Conservation (phyloP, 257 asterid genomes). For the Scutellaria galericulata region DNA sequence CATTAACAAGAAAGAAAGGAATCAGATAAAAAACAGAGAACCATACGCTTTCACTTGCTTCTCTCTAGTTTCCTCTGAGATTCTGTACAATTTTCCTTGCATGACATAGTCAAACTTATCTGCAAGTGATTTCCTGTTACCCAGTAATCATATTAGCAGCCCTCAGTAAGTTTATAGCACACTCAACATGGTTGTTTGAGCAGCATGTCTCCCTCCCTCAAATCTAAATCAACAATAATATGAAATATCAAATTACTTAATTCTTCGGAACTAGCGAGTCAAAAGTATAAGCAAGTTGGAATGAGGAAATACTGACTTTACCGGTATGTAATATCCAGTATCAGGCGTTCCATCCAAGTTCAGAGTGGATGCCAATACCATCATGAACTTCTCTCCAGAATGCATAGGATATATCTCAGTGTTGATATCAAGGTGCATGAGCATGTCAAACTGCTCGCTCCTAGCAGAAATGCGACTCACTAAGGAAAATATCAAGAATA, state of each 20-base stretch:
- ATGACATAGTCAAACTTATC: conserved; percentile 90
- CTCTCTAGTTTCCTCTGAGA: conserved; percentile 68
- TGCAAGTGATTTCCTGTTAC: conserved; percentile 74
- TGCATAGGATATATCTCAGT: conserved; percentile 77
- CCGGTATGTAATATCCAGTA: conserved; percentile 80
- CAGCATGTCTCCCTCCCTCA: not conserved
- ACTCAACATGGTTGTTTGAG: not conserved
- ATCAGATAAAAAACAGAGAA: too few species aligned
- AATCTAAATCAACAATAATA: not conserved
- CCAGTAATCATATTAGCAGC: conserved; percentile 13
- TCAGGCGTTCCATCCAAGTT: conserved; percentile 97
- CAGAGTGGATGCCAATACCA: conserved; percentile 91
- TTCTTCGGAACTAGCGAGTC: not conserved
- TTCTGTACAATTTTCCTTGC: conserved; percentile 89
- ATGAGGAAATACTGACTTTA: conserved; percentile 19
- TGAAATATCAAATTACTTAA: not conserved
- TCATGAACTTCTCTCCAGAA: conserved; percentile 78
- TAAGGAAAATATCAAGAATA: conserved; percentile 28
- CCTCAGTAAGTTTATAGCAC: not conserved
- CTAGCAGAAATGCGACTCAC: conserved; percentile 79
- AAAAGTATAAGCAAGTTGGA: not conserved
- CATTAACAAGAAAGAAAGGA: too few species aligned
- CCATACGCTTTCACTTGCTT: conserved; percentile 78
- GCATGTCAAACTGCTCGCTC: conserved; percentile 91
- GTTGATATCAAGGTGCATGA: conserved; percentile 79